Evolutionary conservation across 2,329 filamentous ascomycete species (phyloP), one percentile per base, ranked within the genome.

Genomic region (Calonectria honghensis): DNA sequence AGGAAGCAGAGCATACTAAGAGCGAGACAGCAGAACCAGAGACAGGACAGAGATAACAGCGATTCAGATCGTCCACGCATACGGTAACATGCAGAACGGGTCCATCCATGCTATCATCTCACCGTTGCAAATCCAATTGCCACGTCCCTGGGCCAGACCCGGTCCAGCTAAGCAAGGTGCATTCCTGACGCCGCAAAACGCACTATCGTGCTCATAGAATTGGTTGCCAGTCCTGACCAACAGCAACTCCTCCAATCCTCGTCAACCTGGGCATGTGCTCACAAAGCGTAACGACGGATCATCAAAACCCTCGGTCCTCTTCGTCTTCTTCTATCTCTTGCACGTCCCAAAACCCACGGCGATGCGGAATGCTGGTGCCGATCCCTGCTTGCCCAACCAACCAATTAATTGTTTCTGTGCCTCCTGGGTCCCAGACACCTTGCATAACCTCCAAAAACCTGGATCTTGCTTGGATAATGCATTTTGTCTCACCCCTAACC

Each of bases 101-200:
- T 7, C 54, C 54, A 59, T 59, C 54, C 20, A 59, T 48, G 41
- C 41, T 10, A 48, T 48, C 41, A 48, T 7, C 32, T 27, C 54
- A 59, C 54, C 54, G 54, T 59, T 59, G 54, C 32, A 59, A 59
- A 59, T 59, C 54, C 32, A 59, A 59, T 59, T 39, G 54, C 54
- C 54, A 59, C 54, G 54, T 35, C 32, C 54, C 20, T 35, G n/a
- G 32, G 32, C 54, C 54, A 39, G 32, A 9, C 54, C 54, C 10
- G 32, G 9, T 31, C 32, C 32, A 35, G 54, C n/a, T 32, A 14
- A n/a, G 54, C 18, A 14, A n/a, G 54, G 10, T 16, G 4, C 54
- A 35, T 59, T 39, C 54, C 32, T 16, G 32, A 37, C 32, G 31
- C 9, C n/a, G 20, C 54, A 7, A 37, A 37, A 24, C 32, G 37